Percentiles rank a stretch among this genome's conserved stretches.
Conservation (phyloP, 2,329 filamentous ascomycete genomes). For the Fonsecaea erecta region DNA sequence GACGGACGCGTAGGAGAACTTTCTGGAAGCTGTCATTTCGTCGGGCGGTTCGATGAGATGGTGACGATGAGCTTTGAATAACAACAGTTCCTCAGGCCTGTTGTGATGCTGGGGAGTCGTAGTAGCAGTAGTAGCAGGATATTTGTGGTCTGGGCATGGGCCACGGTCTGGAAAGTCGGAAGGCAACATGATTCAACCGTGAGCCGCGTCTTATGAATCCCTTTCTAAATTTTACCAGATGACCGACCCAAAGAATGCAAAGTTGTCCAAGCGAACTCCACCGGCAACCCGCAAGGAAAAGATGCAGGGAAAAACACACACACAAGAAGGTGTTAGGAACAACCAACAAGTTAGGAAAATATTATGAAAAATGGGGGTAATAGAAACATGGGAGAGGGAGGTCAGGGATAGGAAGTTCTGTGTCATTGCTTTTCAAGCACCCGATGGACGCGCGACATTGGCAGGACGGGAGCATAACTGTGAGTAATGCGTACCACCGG, state of each 20-base stretch:
- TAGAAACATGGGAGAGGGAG: constrained; percentile 31
- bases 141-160: constrained; percentile 6
- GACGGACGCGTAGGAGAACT: constrained; percentile 38
- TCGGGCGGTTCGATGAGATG: constrained; percentile 29
- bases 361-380: constrained; percentile 38
- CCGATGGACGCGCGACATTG: constrained; percentile 1
- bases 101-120: constrained; percentile 10
- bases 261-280: constrained; percentile 24
- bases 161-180: constrained; percentile 7
- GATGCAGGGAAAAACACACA: constrained; percentile 21
- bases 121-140: not conserved
- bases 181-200: constrained; percentile 9
- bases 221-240: constrained; percentile 13
- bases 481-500: constrained; percentile 25
- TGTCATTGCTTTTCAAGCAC: constrained; percentile 34
- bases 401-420: constrained; percentile 19
- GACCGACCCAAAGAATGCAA: constrained; percentile 5
- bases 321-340: not conserved
- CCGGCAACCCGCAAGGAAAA: constrained; percentile 14
- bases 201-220: constrained; percentile 2
- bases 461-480: constrained; percentile 20
- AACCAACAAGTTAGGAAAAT: constrained; percentile 3
- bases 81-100: not conserved
- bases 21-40: constrained; percentile 31
- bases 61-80: constrained; percentile 1